These are phyloP conservation scores for Naganishia antarctica DNA, from an alignment of 768 basidiomycete genomes.

Conservation along the genomic window DNA sequence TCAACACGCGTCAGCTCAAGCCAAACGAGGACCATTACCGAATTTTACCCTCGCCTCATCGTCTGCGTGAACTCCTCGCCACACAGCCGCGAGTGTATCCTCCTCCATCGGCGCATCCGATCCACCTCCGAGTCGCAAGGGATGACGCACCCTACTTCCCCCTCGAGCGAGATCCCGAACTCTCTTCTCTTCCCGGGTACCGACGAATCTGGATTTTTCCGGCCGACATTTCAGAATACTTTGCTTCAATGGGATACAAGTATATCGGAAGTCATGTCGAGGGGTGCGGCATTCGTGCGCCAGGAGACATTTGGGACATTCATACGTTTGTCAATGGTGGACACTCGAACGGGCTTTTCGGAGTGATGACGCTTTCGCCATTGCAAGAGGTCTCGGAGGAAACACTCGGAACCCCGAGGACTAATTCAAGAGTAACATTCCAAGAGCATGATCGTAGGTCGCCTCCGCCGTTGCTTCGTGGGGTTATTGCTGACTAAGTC, in stretches of 20 bases:
- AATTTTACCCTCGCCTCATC: background rate
- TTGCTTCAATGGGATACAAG: background rate
- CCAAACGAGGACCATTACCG: constrained; percentile 13
- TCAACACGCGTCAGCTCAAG: constrained; percentile 14
- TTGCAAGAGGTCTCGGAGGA: background rate
- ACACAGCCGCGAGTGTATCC: background rate
- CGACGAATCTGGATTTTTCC: constrained; percentile 11
- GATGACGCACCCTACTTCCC: background rate
- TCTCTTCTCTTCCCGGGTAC: constrained; percentile 4
- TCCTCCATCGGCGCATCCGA: constrained; percentile 1
- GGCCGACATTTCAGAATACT: constrained; percentile 6
- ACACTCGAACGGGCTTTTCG: background rate
- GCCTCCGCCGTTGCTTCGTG: background rate
- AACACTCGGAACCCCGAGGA: background rate
- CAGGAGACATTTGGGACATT: constrained; percentile 12
- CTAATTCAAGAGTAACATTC: background rate
- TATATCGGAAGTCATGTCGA: constrained; percentile 14
- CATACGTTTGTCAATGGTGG: constrained; percentile 3
- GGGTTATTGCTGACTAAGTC: too few species aligned
- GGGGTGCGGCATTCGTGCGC: background rate
- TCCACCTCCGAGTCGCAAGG: background rate
- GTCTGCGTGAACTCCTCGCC: background rate
- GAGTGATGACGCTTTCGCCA: background rate
- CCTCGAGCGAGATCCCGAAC: background rate
- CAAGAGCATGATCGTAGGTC: background rate